phyloP scores from a whole-genome alignment of 2,329 filamentous ascomycete genomes.

The Piedraia hortae region DNA sequence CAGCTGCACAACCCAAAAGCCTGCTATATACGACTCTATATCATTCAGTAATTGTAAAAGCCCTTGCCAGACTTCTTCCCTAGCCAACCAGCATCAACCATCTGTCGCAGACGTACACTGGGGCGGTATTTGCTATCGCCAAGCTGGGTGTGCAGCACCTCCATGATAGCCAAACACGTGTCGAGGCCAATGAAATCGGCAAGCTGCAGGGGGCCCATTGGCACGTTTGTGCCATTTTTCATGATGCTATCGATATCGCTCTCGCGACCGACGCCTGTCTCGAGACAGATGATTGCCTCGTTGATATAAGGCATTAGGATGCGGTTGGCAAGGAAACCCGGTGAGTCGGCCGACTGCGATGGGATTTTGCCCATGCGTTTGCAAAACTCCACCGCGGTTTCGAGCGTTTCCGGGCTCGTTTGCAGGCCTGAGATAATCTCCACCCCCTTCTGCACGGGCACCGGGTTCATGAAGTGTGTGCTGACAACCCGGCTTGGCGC shows the following conservation, averaged over 20 bases:
- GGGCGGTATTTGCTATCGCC: conserved; percentile 91
- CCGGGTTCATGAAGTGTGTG: conserved; percentile 98
- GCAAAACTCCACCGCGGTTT: conserved; percentile 63
- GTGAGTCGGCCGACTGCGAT: conserved; percentile 65
- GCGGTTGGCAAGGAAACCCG: conserved; percentile 83
- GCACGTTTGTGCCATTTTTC: conserved; percentile 97
- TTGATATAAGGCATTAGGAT: conserved; percentile 99
- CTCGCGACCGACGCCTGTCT: conserved; percentile 66
- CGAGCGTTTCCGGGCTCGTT: conserved; percentile 56
- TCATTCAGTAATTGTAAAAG: conserved; percentile 54
- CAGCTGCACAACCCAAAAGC: too few species aligned
- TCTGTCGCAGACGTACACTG: conserved; percentile 62
- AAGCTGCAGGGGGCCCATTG: conserved; percentile 81
- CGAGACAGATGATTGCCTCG: conserved; percentile 83
- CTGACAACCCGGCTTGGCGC: conserved; percentile 71
- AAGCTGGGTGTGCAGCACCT: conserved; percentile 69
- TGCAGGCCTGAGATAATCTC: conserved; percentile 92
- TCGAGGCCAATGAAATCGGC: conserved; percentile 95
- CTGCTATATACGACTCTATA: not conserved
- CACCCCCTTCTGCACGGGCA: conserved; percentile 86
- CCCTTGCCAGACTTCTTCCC: conserved; percentile 95
- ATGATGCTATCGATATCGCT: conserved; percentile 94
- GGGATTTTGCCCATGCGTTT: conserved; percentile 79
- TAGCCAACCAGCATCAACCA: conserved; percentile 94
- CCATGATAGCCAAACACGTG: conserved; percentile 92